Conservation (phyloP, 78 protist species). For the Dictyostelium firmibasis region DNA sequence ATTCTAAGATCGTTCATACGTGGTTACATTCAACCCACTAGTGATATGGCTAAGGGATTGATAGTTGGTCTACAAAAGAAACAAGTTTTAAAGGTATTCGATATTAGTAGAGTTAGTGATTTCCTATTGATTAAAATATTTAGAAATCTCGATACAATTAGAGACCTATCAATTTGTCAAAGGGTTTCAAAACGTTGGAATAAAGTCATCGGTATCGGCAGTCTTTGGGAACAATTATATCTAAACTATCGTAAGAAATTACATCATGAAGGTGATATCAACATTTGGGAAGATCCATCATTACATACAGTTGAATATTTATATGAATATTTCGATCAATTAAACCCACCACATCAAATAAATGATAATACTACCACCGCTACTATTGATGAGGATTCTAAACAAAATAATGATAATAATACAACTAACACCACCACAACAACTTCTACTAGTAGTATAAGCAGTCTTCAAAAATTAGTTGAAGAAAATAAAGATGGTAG, state of each 20-base stretch:
- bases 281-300: conserved; percentile 67
- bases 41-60: conserved; percentile 60
- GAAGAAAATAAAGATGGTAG: not conserved
- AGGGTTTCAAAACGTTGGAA: conserved; percentile 49
- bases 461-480: not conserved
- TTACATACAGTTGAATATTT: not conserved
- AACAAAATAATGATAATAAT: not conserved
- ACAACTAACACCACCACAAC: not conserved
- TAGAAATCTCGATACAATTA: not conserved
- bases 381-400: not conserved
- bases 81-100: not conserved
- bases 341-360: not conserved
- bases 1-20: conserved; percentile 35
- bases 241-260: not conserved
- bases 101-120: conserved; percentile 11
- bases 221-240: conserved; percentile 63
- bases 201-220: not conserved
- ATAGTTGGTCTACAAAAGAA: conserved; percentile 34
- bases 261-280: conserved; percentile 11
- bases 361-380: not conserved
- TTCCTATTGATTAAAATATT: conserved; percentile 17
- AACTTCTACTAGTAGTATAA: not conserved
- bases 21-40: not conserved
- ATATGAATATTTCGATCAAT: not conserved
- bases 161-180: not conserved